Evolutionary conservation across 495 filamentous ascomycete genomes (phyloP), one percentile per base, ranked within the genome.

Genomic region (Friedmanniomyces endolithicus): DNA sequence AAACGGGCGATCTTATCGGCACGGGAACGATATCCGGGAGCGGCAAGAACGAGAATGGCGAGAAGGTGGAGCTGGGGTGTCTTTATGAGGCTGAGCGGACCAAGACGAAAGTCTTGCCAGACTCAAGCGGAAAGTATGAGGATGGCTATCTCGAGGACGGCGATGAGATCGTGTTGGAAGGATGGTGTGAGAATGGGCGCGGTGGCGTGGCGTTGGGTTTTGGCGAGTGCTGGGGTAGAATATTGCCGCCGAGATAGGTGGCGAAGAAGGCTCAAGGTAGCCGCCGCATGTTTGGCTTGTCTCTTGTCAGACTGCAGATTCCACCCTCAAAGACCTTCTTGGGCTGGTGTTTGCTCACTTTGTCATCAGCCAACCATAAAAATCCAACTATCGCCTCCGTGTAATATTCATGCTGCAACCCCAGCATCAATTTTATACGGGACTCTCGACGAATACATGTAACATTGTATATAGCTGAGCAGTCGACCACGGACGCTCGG

Each of bases 121-220:
- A 58, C 41, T 22, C 24, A 11, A 60, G 50, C 23, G 52, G 57
- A 29, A 25, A 47, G 53, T 50, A 55, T 52, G 53, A 61, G 45
- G 50, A 51, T n/a, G 59, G 51, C 20, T 65, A 59, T 46, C 39
- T 65, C 23, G 58, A 65, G 31, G 63, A 65, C 54, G 61, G 58
- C 7, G 63, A 65, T 52, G 61, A 61, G 33, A 47, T 65, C 37
- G 35, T 62, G 9, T 51, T 65, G 37, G 58, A 58, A 43, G 63
- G 61, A 1, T 65, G 58, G 61, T 61, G 58, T 56, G 61, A 56
- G 27, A 48, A 62, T 49, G 58, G 48, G 12, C 48, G 52, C 7
- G 58, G 33, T 27, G 50, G 43, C 7, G 20, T 56, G 35, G 44
- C 37, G 11, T 25, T 65, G 8, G 63, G 61, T 14, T 62, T 65